Percentiles rank a stretch among this genome's conserved stretches.
Evolutionary conservation across 2,329 filamentous ascomycete species (phyloP).

Genomic region (Colletotrichum chrysophilum): DNA sequence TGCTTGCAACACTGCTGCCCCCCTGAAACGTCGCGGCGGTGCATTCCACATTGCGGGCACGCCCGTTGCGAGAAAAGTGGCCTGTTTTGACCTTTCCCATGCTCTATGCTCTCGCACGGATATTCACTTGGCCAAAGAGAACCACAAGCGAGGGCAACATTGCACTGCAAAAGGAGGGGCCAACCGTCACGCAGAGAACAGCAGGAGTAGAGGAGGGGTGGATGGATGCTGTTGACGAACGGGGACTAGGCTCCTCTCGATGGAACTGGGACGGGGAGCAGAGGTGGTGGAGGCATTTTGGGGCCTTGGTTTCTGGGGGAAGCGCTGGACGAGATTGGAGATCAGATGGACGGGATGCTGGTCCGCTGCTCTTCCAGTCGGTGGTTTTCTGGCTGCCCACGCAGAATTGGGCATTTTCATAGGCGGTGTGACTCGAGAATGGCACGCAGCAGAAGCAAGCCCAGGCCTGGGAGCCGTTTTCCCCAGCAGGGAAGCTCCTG

Average conservation of each 20-base stretch:
- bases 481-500: neutral
- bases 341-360: neutral
- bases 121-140: neutral
- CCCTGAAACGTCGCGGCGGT: conserved; percentile 18
- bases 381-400: neutral
- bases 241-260: neutral
- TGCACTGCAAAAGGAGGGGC: neutral
- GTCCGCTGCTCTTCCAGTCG: neutral
- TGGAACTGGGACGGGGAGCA: neutral
- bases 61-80: neutral
- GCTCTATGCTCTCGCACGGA: neutral
- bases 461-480: neutral
- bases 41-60: neutral
- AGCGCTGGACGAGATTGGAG: neutral
- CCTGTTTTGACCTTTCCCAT: conserved; percentile 6
- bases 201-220: neutral
- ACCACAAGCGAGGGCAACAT: neutral
- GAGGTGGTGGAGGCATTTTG: neutral
- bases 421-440: neutral
- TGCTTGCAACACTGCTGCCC: conserved; percentile 10
- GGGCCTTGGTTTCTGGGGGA: neutral
- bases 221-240: neutral
- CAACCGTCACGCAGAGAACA: neutral
- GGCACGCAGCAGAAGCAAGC: neutral
- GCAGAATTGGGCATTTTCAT: neutral